phyloP scores from a whole-genome alignment of 1,284 basidiomycete genomes.

The Melampsora americana region DNA sequence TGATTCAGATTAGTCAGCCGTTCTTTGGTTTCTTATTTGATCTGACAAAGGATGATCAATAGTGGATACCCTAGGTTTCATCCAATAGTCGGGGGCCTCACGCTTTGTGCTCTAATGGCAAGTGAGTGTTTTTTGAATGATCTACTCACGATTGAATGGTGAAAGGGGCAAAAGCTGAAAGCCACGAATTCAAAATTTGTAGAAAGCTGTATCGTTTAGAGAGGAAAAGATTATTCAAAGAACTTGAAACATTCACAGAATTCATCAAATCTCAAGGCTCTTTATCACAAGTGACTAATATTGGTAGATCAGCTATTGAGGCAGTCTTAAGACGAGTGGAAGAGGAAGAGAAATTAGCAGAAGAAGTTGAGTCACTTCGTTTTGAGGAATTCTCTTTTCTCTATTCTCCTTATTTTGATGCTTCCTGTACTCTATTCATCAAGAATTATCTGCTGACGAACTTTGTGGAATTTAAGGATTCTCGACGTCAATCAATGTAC shows the following conservation, averaged over 20 bases:
- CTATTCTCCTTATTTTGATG: not conserved
- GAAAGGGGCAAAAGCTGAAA: not conserved
- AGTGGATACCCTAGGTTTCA: slow-evolving; percentile 44
- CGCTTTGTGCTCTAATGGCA: slow-evolving; percentile 41
- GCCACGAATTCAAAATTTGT: not conserved
- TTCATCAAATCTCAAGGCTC: slow-evolving; percentile 19
- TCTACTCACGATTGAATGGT: no score
- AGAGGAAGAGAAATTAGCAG: slow-evolving; percentile 5
- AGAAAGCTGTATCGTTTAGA: slow-evolving; percentile 30
- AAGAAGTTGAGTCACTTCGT: not conserved
- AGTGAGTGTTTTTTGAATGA: slow-evolving; percentile 8
- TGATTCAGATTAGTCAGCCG: not conserved
- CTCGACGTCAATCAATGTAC: no score
- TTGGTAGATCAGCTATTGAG: slow-evolving; percentile 38
- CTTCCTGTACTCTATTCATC: not conserved
- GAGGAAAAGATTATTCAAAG: slow-evolving; percentile 36
- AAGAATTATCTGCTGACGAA: no score
- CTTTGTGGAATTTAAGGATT: no score
- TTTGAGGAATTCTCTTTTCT: no score
- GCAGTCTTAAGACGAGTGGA: slow-evolving; percentile 24
- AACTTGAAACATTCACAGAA: slow-evolving; percentile 28
- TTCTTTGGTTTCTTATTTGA: not conserved
- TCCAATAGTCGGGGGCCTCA: slow-evolving; percentile 36
- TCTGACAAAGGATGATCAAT: not conserved
- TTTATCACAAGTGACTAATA: slow-evolving; percentile 38